phyloP scores from a whole-genome alignment of 305 asterid species.

The Fraxinus angustifolia region DNA sequence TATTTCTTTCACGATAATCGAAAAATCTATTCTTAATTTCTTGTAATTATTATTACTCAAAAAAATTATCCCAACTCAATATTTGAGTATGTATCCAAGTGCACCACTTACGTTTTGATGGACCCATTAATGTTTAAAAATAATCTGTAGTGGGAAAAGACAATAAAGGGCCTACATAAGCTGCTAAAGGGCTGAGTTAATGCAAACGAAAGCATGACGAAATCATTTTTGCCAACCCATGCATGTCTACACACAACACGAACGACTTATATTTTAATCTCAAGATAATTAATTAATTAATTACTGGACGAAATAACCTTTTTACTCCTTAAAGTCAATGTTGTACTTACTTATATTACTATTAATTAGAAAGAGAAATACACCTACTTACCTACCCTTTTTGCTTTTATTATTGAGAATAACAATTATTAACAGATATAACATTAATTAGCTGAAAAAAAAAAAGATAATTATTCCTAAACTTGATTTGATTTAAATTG shows the following conservation, averaged over 20 bases:
- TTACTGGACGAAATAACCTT: neutral
- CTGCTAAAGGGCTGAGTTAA: conserved; percentile 29
- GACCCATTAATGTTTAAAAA: conserved; percentile 8
- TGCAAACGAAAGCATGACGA: conserved; percentile 78
- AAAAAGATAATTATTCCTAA: conserved; percentile 10
- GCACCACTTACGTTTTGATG: conserved; percentile 49
- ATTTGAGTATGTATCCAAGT: conserved; percentile 21
- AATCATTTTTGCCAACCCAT: conserved; percentile 31
- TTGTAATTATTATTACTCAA: neutral
- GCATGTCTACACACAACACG: conserved; percentile 18
- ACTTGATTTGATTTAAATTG: conserved; percentile 31
- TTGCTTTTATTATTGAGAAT: conserved; percentile 9
- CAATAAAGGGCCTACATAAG: conserved; percentile 35
- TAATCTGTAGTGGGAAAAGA: conserved; percentile 23
- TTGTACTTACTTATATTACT: neutral
- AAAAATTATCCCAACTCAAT: conserved; percentile 5
- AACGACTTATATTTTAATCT: neutral
- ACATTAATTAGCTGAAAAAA: neutral
- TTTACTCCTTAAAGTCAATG: neutral
- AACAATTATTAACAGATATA: conserved; percentile 16
- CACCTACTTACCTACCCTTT: neutral
- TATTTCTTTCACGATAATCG: neutral
- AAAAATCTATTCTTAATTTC: neutral
- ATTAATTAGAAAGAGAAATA: conserved; percentile 10
- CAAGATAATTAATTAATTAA: neutral